Conservation (phyloP, 108 stramenopile species). For the Fragilariopsis cylindrus region DNA sequence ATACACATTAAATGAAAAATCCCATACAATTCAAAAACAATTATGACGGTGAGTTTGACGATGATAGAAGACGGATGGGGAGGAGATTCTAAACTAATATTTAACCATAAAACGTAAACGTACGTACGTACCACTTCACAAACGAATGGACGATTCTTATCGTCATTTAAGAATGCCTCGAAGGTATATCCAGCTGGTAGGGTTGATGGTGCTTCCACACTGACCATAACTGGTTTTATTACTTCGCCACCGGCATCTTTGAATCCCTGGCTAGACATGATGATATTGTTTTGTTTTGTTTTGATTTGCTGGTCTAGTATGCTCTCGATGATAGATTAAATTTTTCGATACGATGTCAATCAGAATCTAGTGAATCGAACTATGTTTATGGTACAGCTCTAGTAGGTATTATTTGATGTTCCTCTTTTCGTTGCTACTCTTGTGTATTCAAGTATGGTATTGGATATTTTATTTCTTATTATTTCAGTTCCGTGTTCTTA, state of each 20-base stretch:
- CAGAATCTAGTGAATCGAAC: too few species aligned
- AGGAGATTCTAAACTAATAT: neutral
- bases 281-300: too few species aligned
- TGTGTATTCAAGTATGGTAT: too few species aligned
- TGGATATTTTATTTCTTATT: too few species aligned
- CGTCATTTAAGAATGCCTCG: slow-evolving; percentile 58
- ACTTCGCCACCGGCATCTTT: slow-evolving; percentile 4
- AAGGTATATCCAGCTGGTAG: slow-evolving; percentile 67
- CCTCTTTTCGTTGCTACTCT: too few species aligned
- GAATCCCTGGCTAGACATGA: neutral
- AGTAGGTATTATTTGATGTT: too few species aligned
- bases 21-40: neutral
- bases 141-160: slow-evolving; percentile 47
- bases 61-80: slow-evolving; percentile 5
- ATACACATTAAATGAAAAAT: neutral
- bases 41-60: neutral
- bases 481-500: too few species aligned
- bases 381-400: too few species aligned
- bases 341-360: too few species aligned
- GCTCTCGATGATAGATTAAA: too few species aligned
- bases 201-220: slow-evolving; percentile 58
- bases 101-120: too few species aligned
- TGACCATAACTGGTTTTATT: slow-evolving; percentile 33
- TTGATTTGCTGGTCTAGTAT: too few species aligned
- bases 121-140: slow-evolving; percentile 52